A percentile compares a stretch with the other conserved stretches of the same genome.
Conservation (phyloP, 2,329 filamentous ascomycete genomes). For the Alternaria sp. region DNA sequence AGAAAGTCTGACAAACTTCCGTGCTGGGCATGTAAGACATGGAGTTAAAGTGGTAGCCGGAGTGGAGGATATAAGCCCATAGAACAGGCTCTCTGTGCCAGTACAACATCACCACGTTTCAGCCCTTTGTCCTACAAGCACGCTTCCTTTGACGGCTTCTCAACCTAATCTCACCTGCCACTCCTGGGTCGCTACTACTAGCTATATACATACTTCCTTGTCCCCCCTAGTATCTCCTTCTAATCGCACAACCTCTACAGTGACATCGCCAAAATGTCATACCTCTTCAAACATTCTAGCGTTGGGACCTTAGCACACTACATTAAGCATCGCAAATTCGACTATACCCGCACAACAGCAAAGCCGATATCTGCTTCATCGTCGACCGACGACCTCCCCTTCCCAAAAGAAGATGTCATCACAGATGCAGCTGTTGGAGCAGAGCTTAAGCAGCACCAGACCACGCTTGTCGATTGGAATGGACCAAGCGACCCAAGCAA, state of each 20-base stretch:
- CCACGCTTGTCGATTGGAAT: constrained; percentile 51
- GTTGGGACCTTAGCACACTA: constrained; percentile 30
- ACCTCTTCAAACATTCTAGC: constrained; percentile 30
- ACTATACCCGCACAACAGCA: constrained; percentile 24
- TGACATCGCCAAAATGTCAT: constrained; percentile 27
- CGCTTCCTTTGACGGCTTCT: background rate
- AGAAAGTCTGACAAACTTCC: constrained; percentile 3
- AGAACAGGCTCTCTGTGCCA: background rate
- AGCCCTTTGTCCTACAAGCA: background rate
- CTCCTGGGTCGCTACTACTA: background rate
- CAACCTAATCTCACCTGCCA: background rate
- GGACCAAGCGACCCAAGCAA: constrained; percentile 47
- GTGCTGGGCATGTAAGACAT: background rate
- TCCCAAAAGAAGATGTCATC: constrained; percentile 5
- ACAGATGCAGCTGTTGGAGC: constrained; percentile 21
- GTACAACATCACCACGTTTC: background rate
- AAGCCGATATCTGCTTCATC: constrained; percentile 27
- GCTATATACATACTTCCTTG: background rate
- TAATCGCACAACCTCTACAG: background rate
- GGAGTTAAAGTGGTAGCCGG: background rate
- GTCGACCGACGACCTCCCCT: constrained; percentile 30
- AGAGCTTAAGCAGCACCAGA: constrained; percentile 32
- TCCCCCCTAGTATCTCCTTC: background rate
- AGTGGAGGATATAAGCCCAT: background rate
- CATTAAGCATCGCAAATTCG: constrained; percentile 30